A percentile compares a stretch with the other conserved stretches of the same genome.
Conservation (phyloP, 2,329 filamentous ascomycete species). For the Chalara sp. region DNA sequence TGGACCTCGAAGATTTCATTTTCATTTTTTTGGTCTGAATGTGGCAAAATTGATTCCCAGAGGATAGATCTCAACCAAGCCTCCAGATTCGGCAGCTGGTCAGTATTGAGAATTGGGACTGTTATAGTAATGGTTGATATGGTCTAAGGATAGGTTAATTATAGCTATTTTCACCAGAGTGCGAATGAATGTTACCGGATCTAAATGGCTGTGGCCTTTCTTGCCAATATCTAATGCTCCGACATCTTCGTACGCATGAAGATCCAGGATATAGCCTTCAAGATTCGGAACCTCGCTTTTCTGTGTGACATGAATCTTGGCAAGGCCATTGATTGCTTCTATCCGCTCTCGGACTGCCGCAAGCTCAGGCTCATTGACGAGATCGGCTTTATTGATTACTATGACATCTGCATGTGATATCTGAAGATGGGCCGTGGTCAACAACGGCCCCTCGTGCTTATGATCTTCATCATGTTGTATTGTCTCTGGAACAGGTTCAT, state of each 20-base stretch:
- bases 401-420: conserved; percentile 96
- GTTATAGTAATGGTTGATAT: conserved; percentile 77
- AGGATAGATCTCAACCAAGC: conserved; percentile 11
- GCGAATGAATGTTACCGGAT: conserved; percentile 55
- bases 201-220: conserved; percentile 85
- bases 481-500: conserved; percentile 57
- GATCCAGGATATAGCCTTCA: conserved; percentile 79
- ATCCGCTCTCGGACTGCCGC: conserved; percentile 64
- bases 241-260: conserved; percentile 88
- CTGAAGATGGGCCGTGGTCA: conserved; percentile 92
- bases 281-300: conserved; percentile 74
- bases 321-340: conserved; percentile 80
- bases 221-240: conserved; percentile 61
- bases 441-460: conserved; percentile 51
- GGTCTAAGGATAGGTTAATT: conserved; percentile 41
- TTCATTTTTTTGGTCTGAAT: neutral
- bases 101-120: conserved; percentile 50
- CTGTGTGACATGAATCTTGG: conserved; percentile 74
- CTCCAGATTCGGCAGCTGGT: conserved; percentile 43
- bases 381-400: conserved; percentile 87
- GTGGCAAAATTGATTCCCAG: conserved; percentile 8
- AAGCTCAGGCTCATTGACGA: conserved; percentile 67
- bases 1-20: conserved; percentile 66
- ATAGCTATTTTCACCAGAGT: neutral
- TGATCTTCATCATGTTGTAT: conserved; percentile 44